Conservation (phyloP, 164 flowering plant species). For the Kingdonia uniflora region DNA sequence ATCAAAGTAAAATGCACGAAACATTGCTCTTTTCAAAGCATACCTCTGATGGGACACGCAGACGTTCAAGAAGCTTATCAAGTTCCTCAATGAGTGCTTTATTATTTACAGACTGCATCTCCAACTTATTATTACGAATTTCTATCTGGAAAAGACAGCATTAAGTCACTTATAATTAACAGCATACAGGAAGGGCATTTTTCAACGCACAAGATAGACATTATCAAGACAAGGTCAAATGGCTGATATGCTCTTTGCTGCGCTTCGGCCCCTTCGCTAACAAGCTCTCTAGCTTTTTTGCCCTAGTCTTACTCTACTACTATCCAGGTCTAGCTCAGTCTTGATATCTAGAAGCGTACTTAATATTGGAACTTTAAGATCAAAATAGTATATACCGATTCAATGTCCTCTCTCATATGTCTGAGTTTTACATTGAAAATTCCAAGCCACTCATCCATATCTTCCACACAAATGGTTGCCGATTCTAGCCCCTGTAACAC, state of each 20-base stretch:
- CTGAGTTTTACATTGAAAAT: slow-evolving; percentile 94
- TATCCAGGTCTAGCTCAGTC: too few species aligned
- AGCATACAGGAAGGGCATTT: too few species aligned
- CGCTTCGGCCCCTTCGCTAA: too few species aligned
- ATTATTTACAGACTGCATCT: slow-evolving; percentile 96
- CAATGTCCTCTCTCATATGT: slow-evolving; percentile 99
- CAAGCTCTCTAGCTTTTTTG: too few species aligned
- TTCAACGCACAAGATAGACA: too few species aligned
- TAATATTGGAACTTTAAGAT: too few species aligned
- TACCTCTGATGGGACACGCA: slow-evolving; percentile 93
- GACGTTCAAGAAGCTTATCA: slow-evolving; percentile 79
- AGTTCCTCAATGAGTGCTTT: slow-evolving; percentile 82
- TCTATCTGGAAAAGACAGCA: slow-evolving; percentile 80
- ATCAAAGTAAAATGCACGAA: too few species aligned
- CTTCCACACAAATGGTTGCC: slow-evolving; percentile 86
- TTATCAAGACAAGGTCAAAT: too few species aligned
- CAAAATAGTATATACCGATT: slow-evolving; percentile 46
- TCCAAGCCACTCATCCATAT: slow-evolving; percentile 99
- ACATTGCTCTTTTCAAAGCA: too few species aligned
- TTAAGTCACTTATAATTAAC: too few species aligned
- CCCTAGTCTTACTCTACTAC: too few species aligned
- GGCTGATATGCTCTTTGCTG: too few species aligned
- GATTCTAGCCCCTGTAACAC: slow-evolving; percentile 87
- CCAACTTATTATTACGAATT: slow-evolving; percentile 91
- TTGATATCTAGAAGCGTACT: not conserved